Evolutionary conservation across 2,329 filamentous ascomycete species (phyloP).

Genomic region (Ophiostoma ulmi): DNA sequence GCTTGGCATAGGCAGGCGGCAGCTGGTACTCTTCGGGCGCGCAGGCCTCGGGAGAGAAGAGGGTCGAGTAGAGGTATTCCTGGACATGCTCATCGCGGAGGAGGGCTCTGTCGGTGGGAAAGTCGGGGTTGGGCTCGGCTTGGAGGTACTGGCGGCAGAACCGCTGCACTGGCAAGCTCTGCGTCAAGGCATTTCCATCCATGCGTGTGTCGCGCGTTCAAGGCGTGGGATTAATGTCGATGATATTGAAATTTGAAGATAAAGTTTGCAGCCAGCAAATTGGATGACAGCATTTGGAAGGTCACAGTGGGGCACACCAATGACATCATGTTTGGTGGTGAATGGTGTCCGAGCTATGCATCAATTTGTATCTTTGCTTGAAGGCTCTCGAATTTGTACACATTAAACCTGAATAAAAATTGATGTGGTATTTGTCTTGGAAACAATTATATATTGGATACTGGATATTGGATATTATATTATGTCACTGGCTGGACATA

Average conservation of each 20-base stretch:
- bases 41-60: constrained; percentile 30
- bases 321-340: constrained; percentile 19
- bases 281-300: constrained; percentile 5
- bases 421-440: too few relatives aligned
- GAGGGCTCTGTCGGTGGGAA: constrained; percentile 58
- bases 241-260: neutral
- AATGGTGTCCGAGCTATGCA: neutral
- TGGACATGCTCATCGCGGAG: constrained; percentile 61
- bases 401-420: too few relatives aligned
- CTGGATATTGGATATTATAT: neutral
- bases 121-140: constrained; percentile 59
- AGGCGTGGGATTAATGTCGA: neutral
- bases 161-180: constrained; percentile 19
- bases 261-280: neutral
- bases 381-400: neutral
- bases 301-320: constrained; percentile 3
- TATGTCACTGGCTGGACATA: neutral
- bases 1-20: constrained; percentile 63
- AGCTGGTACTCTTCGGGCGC: constrained; percentile 47
- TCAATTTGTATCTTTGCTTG: neutral
- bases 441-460: too few relatives aligned
- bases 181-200: constrained; percentile 16
- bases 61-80: constrained; percentile 52
- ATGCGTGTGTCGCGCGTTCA: constrained; percentile 6
- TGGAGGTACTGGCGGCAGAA: constrained; percentile 77